Percentiles rank a stretch among this genome's conserved stretches.
These are phyloP conservation scores for Collybia sp. DNA, from an alignment of 768 basidiomycete genomes.

Conservation along the genomic window DNA sequence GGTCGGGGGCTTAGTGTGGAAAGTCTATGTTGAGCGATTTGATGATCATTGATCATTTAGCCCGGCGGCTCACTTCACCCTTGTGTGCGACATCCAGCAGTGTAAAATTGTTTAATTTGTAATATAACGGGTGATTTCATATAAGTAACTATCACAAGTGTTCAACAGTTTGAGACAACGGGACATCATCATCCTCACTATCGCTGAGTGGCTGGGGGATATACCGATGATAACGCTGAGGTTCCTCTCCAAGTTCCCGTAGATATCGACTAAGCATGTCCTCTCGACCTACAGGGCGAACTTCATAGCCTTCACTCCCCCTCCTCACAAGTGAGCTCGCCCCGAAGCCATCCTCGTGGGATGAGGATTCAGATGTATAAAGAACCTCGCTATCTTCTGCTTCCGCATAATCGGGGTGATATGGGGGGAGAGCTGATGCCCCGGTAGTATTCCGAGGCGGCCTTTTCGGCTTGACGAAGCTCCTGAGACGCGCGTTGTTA, in stretches of 20 bases:
- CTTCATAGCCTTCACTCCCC: constrained; percentile 84
- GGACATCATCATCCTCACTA: constrained; percentile 35
- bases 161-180: constrained; percentile 6
- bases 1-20: constrained; percentile 66
- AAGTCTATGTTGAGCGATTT: constrained; percentile 55
- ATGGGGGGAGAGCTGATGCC: constrained; percentile 59
- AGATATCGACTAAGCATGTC: constrained; percentile 59
- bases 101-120: background rate
- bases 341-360: constrained; percentile 21
- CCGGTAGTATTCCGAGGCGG: constrained; percentile 23
- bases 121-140: background rate
- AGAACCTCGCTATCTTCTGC: constrained; percentile 18
- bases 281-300: constrained; percentile 56
- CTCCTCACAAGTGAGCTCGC: constrained; percentile 39
- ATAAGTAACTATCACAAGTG: constrained; percentile 1
- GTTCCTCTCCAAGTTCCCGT: constrained; percentile 44
- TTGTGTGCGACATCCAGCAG: background rate
- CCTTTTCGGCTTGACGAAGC: constrained; percentile 10
- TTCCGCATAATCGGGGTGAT: constrained; percentile 66
- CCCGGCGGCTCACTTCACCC: background rate
- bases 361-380: constrained; percentile 11
- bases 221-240: constrained; percentile 64
- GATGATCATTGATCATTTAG: constrained; percentile 8
- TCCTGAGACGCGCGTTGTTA: constrained; percentile 40
- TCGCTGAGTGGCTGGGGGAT: constrained; percentile 51